Conservation (phyloP, 371 early-diverging fungal genomes). For the Syncephalastrum sp. region DNA sequence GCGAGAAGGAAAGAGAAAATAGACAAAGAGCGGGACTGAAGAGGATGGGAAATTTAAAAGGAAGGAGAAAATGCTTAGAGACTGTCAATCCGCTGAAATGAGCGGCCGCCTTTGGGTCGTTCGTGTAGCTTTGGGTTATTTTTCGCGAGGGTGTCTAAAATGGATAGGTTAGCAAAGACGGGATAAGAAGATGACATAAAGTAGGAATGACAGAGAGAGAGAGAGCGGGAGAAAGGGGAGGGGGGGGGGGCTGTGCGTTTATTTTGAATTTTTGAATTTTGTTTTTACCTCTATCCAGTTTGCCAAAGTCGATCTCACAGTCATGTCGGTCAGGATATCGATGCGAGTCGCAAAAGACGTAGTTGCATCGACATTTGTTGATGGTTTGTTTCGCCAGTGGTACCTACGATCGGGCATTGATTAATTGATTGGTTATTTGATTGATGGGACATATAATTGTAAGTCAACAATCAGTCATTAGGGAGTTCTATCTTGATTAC, state of each 20-base stretch:
- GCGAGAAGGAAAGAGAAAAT: no score
- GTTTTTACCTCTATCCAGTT: conserved; percentile 54
- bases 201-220: background rate
- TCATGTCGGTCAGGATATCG: conserved; percentile 75
- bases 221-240: background rate
- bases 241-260: background rate
- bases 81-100: conserved; percentile 70
- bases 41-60: no score
- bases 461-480: no score
- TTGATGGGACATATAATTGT: no score
- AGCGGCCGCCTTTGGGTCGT: conserved; percentile 72
- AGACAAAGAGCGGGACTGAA: no score
- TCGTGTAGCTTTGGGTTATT: conserved; percentile 80
- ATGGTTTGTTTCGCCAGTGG: conserved; percentile 80
- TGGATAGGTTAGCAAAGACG: background rate
- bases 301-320: conserved; percentile 76
- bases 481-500: conserved; percentile 22
- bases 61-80: conserved; percentile 16
- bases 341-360: conserved; percentile 80
- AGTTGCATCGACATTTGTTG: conserved; percentile 80
- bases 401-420: conserved; percentile 33
- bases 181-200: conserved; percentile 1
- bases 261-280: background rate
- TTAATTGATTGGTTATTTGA: no score
- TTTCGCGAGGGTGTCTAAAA: conserved; percentile 64